Base-by-base conservation (phyloP, 495 filamentous ascomycete species). In the Pyrenopolyporus hunteri region DNA sequence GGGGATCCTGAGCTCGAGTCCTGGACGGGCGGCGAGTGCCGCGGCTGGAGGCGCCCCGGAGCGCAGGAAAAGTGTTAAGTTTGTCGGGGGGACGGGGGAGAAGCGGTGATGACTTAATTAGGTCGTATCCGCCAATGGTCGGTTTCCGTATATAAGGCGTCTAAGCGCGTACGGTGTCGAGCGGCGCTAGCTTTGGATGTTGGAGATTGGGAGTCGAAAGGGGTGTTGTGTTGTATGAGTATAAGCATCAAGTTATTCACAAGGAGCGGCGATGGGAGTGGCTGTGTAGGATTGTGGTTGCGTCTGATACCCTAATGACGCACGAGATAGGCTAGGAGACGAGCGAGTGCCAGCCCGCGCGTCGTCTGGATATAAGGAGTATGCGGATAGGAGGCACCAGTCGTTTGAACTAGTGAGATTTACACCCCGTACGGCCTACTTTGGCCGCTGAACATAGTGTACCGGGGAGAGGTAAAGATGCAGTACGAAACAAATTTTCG, bases 61-160 rank as follows among this genome's bases (percentile, higher is more conserved):
- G 68, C 70, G 80, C 55, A 71, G 80, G 67, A 83, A 83, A 73
- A 82, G 80, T 33, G 81, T 84, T 49, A 84, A 84, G 72, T 79
- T 83, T 58, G 78, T 72, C 0, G 70, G 62, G 6, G 59, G 72
- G 28, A 51, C 64, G 3, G 71, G 66, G 37, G 60, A 57, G 14
- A 17, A 56, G 28, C 44, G 63, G 54, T 66, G 45, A 44, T 46
- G 25, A n/a, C n/a, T n/a, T n/a, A n/a, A n/a, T n/a, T n/a, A n/a
- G n/a, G n/a, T n/a, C n/a, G n/a, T n/a, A n/a, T n/a, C n/a, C n/a
- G n/a, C n/a, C n/a, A 60, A 17, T 14, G 10, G 35, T 39, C 14
- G 11, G 35, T 39, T 14, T 7, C 35, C 14, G 14, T 39, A 14
- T 39, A 16, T 39, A 39, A n/a, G 0, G 13, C 2, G 11, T 29